Evolutionary conservation across 176 grass and related monocot genomes (phyloP), one percentile per base, ranked within the genome.

Genomic region (Carex myosuroides): DNA sequence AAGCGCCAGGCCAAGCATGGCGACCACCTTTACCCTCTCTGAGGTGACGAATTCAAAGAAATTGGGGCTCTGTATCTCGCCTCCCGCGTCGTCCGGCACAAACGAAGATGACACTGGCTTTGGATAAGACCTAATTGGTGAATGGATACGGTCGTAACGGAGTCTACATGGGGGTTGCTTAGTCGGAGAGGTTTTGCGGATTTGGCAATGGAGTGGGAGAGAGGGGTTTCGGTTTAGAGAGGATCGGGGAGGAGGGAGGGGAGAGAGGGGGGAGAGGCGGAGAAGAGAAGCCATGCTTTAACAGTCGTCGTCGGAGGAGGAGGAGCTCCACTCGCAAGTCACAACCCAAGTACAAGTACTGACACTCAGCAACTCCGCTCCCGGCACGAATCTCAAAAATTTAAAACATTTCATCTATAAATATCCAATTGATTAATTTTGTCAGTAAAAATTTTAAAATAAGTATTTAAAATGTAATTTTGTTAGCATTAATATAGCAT

Each of bases 21-120:
- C 84, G 32, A 92, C 92, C 70, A 98, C 91, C 86, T 98, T 98
- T 24, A 92, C 89, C 88, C 95, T 90, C 92, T 98, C 95, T 13
- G 95, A 95, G 64, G 93, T 98, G 84, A 95, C 63, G 77, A 98
- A 98, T 79, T 95, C 95, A 66, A 68, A 35, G 14, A 89, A 63
- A 44, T 61, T 77, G 6, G 84, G 29, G 16, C 13, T 71, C 59
- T 70, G 39, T 59, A 29, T 56, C 22, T 86, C 60, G 68, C 61
- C 87, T 13, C 52, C 85, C 67, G 75, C 67, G 64, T 66, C 67
- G 54, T 66, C 87, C 39, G 4, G 87, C 17, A 3, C 88, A 86
- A 76, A 60, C 58, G 81, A 22, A 62, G 79, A 14, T 16, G 64
- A 48, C 55, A 64, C 48, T 42, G 81, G 2, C 32, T 84, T 83